phyloP scores from a whole-genome alignment of 73 alveolate species.

The Stentor coeruleus region DNA sequence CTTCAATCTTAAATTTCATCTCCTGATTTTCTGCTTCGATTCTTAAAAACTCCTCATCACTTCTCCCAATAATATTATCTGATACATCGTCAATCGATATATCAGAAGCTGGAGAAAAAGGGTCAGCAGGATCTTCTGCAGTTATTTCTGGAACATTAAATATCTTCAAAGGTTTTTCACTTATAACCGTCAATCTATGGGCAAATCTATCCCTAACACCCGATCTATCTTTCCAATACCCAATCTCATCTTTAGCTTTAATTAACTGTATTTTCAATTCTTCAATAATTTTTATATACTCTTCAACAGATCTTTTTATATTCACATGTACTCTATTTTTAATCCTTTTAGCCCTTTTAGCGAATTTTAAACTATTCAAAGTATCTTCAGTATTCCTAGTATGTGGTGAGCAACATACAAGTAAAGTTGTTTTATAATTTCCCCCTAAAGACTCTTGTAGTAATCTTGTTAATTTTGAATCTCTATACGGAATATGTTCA shows the following conservation, averaged over 20 bases:
- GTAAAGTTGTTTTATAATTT: constrained; percentile 46
- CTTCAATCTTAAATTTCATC: not conserved
- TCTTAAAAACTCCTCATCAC: not conserved
- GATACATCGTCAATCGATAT: not conserved
- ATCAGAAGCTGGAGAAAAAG: not conserved
- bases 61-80: not conserved
- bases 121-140: not conserved
- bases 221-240: not conserved
- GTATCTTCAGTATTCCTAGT: constrained; percentile 76
- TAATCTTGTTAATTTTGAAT: constrained; percentile 52
- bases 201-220: not conserved
- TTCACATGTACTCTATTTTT: constrained; percentile 50
- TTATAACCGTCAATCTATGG: not conserved
- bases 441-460: constrained; percentile 47
- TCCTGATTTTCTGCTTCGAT: not conserved
- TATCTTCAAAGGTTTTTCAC: not conserved
- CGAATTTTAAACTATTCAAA: constrained; percentile 78
- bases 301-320: constrained; percentile 13
- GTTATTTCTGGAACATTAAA: not conserved
- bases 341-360: constrained; percentile 87
- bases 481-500: constrained; percentile 58
- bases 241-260: not conserved
- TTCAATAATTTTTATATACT: constrained; percentile 8
- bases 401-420: constrained; percentile 79
- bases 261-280: not conserved